Conservation (phyloP, 176 grass and related monocot species). For the Paspalum vaginatum region DNA sequence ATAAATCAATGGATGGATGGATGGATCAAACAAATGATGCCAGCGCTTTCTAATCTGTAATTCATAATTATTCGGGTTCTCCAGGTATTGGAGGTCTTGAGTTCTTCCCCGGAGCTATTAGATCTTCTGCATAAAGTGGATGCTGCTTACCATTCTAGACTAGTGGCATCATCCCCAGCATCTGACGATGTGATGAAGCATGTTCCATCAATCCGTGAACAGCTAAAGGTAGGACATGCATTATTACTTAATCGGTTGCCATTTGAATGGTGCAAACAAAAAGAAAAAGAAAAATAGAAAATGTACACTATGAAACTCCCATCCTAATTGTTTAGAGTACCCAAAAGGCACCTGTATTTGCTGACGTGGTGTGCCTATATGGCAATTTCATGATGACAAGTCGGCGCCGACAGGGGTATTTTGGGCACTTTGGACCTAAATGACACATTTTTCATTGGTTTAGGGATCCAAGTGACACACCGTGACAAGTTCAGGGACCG, state of each 20-base stretch:
- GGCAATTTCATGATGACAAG: no score
- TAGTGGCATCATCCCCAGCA: slow-evolving; percentile 32
- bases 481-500: no score
- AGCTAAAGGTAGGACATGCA: slow-evolving; percentile 58
- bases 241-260: background rate
- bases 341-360: no score
- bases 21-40: background rate
- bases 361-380: no score
- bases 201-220: slow-evolving; percentile 65
- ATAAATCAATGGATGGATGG: slow-evolving; percentile 4
- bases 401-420: no score
- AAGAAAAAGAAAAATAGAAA: background rate
- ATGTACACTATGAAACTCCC: background rate
- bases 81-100: slow-evolving; percentile 70
- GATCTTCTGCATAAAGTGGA: slow-evolving; percentile 70
- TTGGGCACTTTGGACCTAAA: no score
- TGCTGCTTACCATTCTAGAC: slow-evolving; percentile 53
- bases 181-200: slow-evolving; percentile 66
- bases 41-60: background rate
- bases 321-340: background rate
- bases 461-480: no score
- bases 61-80: slow-evolving; percentile 33
- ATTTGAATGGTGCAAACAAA: slow-evolving; percentile 16
- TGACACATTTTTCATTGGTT: no score
- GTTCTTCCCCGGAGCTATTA: slow-evolving; percentile 55